Evolutionary conservation across 257 asterid species (phyloP).

Genomic region (Solanum infundibuliforme): DNA sequence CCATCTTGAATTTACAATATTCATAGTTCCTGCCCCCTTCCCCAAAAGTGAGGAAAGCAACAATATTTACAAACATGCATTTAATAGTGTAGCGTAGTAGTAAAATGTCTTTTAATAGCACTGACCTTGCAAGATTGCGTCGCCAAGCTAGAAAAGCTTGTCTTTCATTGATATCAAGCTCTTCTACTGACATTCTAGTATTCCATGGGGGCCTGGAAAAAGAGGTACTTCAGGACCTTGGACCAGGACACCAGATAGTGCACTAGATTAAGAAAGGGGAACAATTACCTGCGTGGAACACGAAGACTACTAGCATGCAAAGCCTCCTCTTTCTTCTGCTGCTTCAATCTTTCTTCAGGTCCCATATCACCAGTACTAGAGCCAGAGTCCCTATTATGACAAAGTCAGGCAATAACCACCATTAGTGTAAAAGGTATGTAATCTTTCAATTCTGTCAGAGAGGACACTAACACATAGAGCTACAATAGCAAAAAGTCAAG

Average conservation of each 20-base stretch:
- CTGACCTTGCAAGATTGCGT: constrained; percentile 86
- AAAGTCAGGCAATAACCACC: not conserved
- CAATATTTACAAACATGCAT: not conserved
- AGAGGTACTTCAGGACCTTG: constrained; percentile 2
- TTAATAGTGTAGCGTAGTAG: not conserved
- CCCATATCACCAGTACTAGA: constrained; percentile 44
- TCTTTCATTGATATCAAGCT: constrained; percentile 76
- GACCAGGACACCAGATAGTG: not conserved
- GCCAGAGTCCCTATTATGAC: constrained; percentile 53
- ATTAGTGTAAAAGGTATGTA: not conserved
- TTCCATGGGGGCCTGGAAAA: constrained; percentile 88
- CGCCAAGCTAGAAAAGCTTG: constrained; percentile 90
- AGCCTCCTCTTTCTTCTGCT: constrained; percentile 79
- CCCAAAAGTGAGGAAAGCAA: not conserved
- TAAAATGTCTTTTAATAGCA: not conserved
- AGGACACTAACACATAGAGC: not conserved
- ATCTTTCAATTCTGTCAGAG: not conserved
- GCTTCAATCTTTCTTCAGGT: constrained; percentile 48
- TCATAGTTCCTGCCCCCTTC: not conserved
- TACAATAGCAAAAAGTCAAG: not conserved
- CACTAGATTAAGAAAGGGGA: not conserved
- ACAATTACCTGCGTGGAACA: constrained; percentile 77
- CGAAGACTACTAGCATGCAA: constrained; percentile 90
- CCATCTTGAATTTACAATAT: not conserved
- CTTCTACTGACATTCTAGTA: constrained; percentile 78